Conservation (phyloP, 2,329 filamentous ascomycete species). For the Graphiopsis chlorocephala region DNA sequence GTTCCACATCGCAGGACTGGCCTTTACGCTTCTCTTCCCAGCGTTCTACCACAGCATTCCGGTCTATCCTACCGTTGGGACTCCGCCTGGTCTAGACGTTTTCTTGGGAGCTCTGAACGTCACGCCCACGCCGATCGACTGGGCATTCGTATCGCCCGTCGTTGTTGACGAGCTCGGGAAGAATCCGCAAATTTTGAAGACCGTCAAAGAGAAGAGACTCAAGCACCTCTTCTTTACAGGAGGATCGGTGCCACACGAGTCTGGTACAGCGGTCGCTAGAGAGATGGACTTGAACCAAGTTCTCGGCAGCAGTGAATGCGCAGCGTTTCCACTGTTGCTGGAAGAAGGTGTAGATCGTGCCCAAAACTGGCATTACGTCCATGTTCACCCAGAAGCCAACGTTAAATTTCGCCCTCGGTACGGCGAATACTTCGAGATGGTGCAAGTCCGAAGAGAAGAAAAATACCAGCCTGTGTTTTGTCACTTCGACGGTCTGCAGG, state of each 20-base stretch:
- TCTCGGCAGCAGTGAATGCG: background rate
- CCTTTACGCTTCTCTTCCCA: background rate
- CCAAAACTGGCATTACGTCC: background rate
- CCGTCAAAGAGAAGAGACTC: background rate
- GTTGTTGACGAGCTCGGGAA: background rate
- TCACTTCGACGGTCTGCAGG: background rate
- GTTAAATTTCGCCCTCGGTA: background rate
- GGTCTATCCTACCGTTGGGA: background rate
- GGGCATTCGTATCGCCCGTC: background rate
- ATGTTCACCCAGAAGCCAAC: background rate
- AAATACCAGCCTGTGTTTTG: slow-evolving; percentile 1
- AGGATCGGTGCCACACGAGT: background rate
- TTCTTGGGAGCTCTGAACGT: background rate
- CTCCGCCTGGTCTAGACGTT: background rate
- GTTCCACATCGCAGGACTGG: background rate
- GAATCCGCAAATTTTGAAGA: background rate
- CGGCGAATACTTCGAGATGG: background rate
- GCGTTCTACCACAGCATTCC: background rate
- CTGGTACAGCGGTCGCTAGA: background rate
- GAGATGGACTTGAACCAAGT: background rate
- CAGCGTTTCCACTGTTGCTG: background rate
- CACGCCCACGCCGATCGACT: background rate
- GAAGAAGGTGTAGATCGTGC: background rate
- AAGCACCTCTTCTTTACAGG: background rate
- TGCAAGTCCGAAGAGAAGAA: background rate